Evolutionary conservation across 495 filamentous ascomycete genomes (phyloP), one percentile per base, ranked within the genome.

Genomic region (Aspergillus cavernicola): DNA sequence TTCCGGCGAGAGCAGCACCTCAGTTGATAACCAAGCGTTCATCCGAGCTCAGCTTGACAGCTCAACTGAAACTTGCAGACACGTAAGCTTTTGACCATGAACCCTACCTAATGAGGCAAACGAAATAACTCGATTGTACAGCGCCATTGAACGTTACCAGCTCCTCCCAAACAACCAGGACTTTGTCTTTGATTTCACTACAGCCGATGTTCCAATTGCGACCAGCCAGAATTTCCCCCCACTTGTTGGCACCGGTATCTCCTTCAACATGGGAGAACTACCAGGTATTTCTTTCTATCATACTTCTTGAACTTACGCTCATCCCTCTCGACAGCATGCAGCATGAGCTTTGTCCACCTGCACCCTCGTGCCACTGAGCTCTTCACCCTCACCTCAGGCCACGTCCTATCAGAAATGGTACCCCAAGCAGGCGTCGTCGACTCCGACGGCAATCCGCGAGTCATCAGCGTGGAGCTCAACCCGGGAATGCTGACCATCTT

Each of bases 401-500:
- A 28, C 12, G 66, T 72, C 6, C 45, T 67, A 13, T 74, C 67
- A 6, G 70, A 68, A 38, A 75, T 79, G 70, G 63, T 73, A 10
- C 62, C 71, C 13, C 71, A 78, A 59, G 72, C 45, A n/a, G 43
- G 50, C 29, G 57, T 60, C 12, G 10, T 53, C 13, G 55, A 65
- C 32, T 16, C 54, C 13, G 36, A 62, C 3, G 57, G 59, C n/a
- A 59, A 56, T 1, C 76, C 59, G 31, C 59, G 62, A 18, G 57
- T 62, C 9, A 64, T 67, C 47, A 32, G 51, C 37, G 37, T 56
- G 4, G 67, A 63, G 12, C 61, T 80, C 11, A 47, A 46, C 9
- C 64, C 74, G 1, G 70, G 72, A n/a, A 66, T 69, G 60, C 68
- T 78, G 61, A 80, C 76, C 1, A 68, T 79, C 48, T 80, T 75